Evolutionary conservation across 2,329 filamentous ascomycete species (phyloP), one percentile per base, ranked within the genome.

Genomic region (Stagonosporopsis tanaceti): DNA sequence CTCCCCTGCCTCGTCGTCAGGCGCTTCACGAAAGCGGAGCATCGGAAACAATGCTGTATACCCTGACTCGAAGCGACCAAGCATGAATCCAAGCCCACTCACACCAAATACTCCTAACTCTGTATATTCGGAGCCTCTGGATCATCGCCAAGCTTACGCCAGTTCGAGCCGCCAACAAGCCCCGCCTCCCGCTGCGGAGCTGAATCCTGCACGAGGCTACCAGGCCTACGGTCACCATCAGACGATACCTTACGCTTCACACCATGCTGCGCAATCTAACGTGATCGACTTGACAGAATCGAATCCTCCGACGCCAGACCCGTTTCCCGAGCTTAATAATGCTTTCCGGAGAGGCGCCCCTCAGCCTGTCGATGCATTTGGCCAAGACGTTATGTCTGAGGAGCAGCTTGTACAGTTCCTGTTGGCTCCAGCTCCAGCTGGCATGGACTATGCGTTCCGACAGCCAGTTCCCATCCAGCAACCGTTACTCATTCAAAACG

Each of bases 331-430:
- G 37, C 40, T 69, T 4, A 24, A 47, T 17, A 45, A 55, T 39
- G 62, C 59, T 2, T 66, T 64, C 39, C 50, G 52, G 12, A 50
- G 57, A 4, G 51, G 38, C 4, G 30, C 15, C 2, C 30, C 37
- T 4, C 45, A 47, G 24, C 60, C 63, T 5, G 38, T 44, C 4
- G 57, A 67, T 52, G 62, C 63, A 1, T 69, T 70, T 47, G 53
- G 52, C 11, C 65, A 69, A 30, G 64, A 69, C 3, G 67, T 59
- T n/a, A 73, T 75, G 70, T 42, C 25, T 17, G 28, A 50, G 3
- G 59, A 70, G 6, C 63, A 73, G 17, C 61, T 76, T n/a, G 70
- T 68, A 14, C 47, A 69, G n/a, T 74, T 71, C 42, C 58, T 76
- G 39, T 25, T 66, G 4, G 54, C 56, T 6, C 64, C 68, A 2